Base-by-base conservation (phyloP, 768 basidiomycete genomes). In the Phanerochaete carnosa region DNA sequence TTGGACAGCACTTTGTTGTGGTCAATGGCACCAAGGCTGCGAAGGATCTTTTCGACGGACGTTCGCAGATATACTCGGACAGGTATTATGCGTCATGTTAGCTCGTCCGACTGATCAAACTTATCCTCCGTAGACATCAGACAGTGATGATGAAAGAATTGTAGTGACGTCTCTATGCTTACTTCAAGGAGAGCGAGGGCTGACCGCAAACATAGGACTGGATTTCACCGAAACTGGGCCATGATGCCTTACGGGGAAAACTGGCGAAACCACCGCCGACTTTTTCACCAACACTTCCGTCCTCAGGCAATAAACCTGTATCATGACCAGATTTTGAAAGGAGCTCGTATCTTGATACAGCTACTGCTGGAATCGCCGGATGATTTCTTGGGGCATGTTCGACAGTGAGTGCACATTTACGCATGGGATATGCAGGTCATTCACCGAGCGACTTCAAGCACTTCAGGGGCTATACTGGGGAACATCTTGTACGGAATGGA, bases 11-110 rank as follows among this genome's bases (percentile, higher is more conserved):
- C 29, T 52, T 64, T 15, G 47, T 69, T 22, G 69, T 83, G 19
- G 67, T 83, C 16, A 82, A 81, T 60, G 76, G 80, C 12, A 69
- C 73, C 32, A 62, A 70, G 60, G 76, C 70, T 1, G 74, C 76
- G 15, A 65, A 71, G 15, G 80, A 82, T 25, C 73, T 83, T 6
- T 69, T 83, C 26, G 79, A 83, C 63, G 79, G 73, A 57, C 73
- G 80, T 46, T 74, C 79, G 35, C 68, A 59, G 51, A 77, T 72
- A 3, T 83, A 81, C 64, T 81, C 81, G n/a, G 61, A 61, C 59
- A 55, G 68, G 32, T 61, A 15, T 26, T n/a, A 47, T 8, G 23
- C 46, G 23, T n/a, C 45, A 13, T 51, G 29, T 16, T 29, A 59
- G 60, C 23, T 23, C 52, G 54, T 53, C 25, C 50, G 59, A 23